phyloP scores from a whole-genome alignment of 495 filamentous ascomycete genomes.

The Hypoxylon lienhwacheense region DNA sequence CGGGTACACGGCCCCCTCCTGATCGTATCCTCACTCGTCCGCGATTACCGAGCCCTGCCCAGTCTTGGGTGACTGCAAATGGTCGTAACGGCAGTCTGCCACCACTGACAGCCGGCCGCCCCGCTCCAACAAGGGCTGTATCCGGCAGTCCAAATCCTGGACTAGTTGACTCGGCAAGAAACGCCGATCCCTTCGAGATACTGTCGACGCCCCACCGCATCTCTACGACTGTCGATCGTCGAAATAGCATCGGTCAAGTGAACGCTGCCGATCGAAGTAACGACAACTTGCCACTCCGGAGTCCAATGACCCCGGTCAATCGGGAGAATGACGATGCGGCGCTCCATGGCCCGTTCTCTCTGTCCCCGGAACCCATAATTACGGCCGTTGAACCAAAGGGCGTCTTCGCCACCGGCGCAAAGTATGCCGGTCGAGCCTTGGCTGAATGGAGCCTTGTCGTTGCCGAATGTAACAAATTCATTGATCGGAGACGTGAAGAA shows the following conservation, averaged over 20 bases:
- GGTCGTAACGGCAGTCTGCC: constrained; percentile 43
- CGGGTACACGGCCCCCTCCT: constrained; percentile 36
- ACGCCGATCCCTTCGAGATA: constrained; percentile 38
- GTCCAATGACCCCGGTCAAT: constrained; percentile 14
- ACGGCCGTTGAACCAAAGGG: constrained; percentile 45
- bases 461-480: constrained; percentile 87
- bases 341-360: constrained; percentile 10
- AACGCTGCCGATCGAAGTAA: constrained; percentile 21
- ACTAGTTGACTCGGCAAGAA: constrained; percentile 49
- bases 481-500: constrained; percentile 81
- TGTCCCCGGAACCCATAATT: constrained; percentile 36
- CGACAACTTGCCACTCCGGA: constrained; percentile 29
- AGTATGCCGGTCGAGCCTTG: constrained; percentile 83
- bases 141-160: constrained; percentile 49
- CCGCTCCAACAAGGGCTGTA: constrained; percentile 48
- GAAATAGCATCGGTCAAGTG: constrained; percentile 22
- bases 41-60: constrained; percentile 72
- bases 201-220: constrained; percentile 22
- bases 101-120: constrained; percentile 42
- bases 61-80: constrained; percentile 54
- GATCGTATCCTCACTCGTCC: constrained; percentile 65
- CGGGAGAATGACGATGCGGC: constrained; percentile 23
- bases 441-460: constrained; percentile 90
- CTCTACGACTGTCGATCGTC: constrained; percentile 19
- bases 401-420: constrained; percentile 47